phyloP scores from a whole-genome alignment of 2,329 filamentous ascomycete genomes.

The Neonectria hederae region DNA sequence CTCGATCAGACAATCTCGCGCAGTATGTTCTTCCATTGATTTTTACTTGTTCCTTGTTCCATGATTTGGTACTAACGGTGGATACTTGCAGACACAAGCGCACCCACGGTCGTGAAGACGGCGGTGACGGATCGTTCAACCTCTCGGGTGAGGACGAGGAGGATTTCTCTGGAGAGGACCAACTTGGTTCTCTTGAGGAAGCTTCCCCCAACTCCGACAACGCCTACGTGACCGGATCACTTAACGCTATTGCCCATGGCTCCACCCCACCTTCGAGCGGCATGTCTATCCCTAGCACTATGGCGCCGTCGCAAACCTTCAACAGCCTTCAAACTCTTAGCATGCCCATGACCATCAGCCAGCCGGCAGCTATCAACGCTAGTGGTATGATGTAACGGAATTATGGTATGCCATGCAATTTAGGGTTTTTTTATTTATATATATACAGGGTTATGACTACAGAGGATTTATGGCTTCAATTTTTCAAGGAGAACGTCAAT shows the following conservation, averaged over 20 bases:
- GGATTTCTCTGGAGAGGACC: slow-evolving; percentile 83
- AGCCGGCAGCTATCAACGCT: slow-evolving; percentile 58
- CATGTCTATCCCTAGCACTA: slow-evolving; percentile 28
- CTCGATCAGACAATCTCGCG: slow-evolving; percentile 97
- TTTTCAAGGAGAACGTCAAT: slow-evolving; percentile 35
- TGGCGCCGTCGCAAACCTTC: slow-evolving; percentile 52
- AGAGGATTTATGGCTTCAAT: slow-evolving; percentile 42
- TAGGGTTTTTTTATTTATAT: slow-evolving; percentile 33
- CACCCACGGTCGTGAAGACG: slow-evolving; percentile 72
- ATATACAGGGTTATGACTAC: slow-evolving; percentile 42
- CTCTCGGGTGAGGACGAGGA: slow-evolving; percentile 87
- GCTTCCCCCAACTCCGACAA: slow-evolving; percentile 77
- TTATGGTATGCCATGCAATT: slow-evolving; percentile 38
- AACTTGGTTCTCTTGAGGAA: slow-evolving; percentile 82
- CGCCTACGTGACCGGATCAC: slow-evolving; percentile 65
- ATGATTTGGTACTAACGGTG: slow-evolving; percentile 21
- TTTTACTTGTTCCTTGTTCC: slow-evolving; percentile 43
- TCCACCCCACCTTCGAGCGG: slow-evolving; percentile 35
- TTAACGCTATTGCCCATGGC: slow-evolving; percentile 57
- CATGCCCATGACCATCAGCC: slow-evolving; percentile 72
- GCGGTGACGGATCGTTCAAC: slow-evolving; percentile 65
- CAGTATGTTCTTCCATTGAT: slow-evolving; percentile 73
- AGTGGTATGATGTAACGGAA: slow-evolving; percentile 55
- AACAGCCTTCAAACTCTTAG: slow-evolving; percentile 69
- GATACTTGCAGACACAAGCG: slow-evolving; percentile 79